Evolutionary conservation across 371 early-diverging fungal genomes (phyloP).

Genomic region (Lichtheimia ornata): DNA sequence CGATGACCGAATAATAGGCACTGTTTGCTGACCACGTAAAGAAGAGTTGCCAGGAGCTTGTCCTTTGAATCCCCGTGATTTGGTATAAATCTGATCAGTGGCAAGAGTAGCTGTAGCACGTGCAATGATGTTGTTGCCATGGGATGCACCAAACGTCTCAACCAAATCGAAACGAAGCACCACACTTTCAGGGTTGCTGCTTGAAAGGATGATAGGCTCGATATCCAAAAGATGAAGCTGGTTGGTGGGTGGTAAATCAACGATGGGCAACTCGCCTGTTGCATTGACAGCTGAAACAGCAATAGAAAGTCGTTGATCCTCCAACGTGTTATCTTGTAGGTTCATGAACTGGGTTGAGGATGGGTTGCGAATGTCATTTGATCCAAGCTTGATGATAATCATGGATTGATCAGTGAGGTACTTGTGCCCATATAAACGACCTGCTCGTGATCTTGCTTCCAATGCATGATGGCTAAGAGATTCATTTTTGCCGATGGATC

Average conservation of each 20-base stretch:
- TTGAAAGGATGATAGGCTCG: conserved; percentile 65
- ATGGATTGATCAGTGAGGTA: conserved; percentile 65
- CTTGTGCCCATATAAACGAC: conserved; percentile 67
- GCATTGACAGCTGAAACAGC: conserved; percentile 64
- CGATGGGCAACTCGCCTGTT: conserved; percentile 59
- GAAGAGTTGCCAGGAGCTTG: conserved; percentile 35
- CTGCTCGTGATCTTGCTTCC: conserved; percentile 32
- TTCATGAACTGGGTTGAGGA: conserved; percentile 32
- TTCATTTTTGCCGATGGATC: background rate
- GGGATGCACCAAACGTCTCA: conserved; percentile 59
- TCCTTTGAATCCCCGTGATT: conserved; percentile 40
- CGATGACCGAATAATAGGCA: conserved; percentile 58
- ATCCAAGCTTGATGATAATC: conserved; percentile 70
- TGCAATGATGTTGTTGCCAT: conserved; percentile 48
- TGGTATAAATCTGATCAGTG: conserved; percentile 48
- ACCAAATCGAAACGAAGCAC: conserved; percentile 66
- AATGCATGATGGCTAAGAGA: conserved; percentile 6
- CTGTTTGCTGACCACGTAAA: conserved; percentile 52
- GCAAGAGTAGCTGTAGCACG: conserved; percentile 61
- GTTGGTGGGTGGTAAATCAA: conserved; percentile 60
- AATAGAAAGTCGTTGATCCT: conserved; percentile 55
- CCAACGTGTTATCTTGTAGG: conserved; percentile 19
- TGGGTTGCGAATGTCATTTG: conserved; percentile 62
- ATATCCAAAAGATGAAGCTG: conserved; percentile 32
- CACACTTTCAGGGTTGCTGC: conserved; percentile 55